Evolutionary conservation across 345 rosid species (phyloP).

Genomic region (Sonneratia caseolaris): DNA sequence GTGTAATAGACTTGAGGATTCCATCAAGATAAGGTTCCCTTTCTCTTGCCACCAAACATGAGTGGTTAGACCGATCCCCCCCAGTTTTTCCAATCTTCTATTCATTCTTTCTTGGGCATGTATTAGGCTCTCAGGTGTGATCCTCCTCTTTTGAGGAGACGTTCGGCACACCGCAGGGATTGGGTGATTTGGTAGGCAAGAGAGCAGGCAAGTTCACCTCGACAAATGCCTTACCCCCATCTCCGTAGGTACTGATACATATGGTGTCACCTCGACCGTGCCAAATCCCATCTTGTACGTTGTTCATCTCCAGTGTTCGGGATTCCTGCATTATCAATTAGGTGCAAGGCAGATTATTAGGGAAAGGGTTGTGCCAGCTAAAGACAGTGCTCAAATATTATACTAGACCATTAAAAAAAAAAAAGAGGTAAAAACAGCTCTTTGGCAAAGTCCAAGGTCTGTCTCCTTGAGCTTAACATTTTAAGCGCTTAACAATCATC

Average conservation of each 20-base stretch:
- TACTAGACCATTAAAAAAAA: too few relatives aligned
- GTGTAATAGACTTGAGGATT: too few relatives aligned
- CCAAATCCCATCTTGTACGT: constrained; percentile 87
- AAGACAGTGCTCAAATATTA: too few relatives aligned
- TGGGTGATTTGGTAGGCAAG: constrained; percentile 31
- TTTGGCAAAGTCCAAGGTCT: too few relatives aligned
- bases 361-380: too few relatives aligned
- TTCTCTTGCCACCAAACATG: not conserved
- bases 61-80: not conserved
- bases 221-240: constrained; percentile 39
- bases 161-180: constrained; percentile 23
- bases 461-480: too few relatives aligned
- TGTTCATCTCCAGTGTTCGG: constrained; percentile 90
- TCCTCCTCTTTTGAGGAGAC: not conserved
- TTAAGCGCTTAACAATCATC: too few relatives aligned
- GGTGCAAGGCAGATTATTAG: not conserved
- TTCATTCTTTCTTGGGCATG: not conserved
- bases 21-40: too few relatives aligned
- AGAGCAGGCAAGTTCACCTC: constrained; percentile 42
- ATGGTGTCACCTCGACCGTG: constrained; percentile 90
- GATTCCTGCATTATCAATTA: constrained; percentile 43
- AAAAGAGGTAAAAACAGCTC: too few relatives aligned
- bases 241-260: constrained; percentile 49
- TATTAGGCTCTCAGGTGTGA: constrained; percentile 4
- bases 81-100: not conserved